Conservation (phyloP, 2,329 filamentous ascomycete genomes). For the Nothomitra cinnamomea region DNA sequence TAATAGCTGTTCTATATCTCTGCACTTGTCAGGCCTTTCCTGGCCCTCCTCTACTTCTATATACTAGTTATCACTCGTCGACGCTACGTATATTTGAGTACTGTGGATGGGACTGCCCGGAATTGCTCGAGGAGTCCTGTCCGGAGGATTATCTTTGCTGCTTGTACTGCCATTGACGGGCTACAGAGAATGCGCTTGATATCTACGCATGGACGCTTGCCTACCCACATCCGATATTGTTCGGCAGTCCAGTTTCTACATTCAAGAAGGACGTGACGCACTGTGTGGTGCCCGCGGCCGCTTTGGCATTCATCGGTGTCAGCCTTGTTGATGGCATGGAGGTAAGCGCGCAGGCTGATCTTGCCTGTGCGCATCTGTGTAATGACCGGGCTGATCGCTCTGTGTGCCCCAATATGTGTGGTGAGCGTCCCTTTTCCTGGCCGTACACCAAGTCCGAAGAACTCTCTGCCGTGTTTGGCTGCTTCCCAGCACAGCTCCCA, state of each 20-base stretch:
- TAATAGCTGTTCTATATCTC: constrained; percentile 17
- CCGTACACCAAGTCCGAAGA: background rate
- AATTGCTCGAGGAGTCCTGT: constrained; percentile 18
- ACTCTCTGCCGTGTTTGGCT: background rate
- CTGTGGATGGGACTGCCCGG: constrained; percentile 14
- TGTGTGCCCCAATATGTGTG: too few relatives aligned
- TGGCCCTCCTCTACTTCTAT: constrained; percentile 17
- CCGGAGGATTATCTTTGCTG: constrained; percentile 21
- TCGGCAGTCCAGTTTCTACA: background rate
- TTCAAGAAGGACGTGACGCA: background rate
- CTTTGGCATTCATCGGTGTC: constrained; percentile 5
- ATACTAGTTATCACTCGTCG: constrained; percentile 14
- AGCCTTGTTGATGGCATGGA: background rate
- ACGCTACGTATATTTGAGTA: too few relatives aligned
- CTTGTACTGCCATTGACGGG: constrained; percentile 18
- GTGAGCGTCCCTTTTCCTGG: constrained; percentile 7
- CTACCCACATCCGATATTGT: constrained; percentile 13
- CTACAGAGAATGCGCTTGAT: constrained; percentile 21
- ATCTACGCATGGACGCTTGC: constrained; percentile 14
- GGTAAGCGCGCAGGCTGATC: background rate
- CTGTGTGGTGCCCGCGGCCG: background rate
- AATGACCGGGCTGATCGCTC: too few relatives aligned
- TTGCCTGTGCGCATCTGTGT: too few relatives aligned
- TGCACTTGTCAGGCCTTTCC: constrained; percentile 13
- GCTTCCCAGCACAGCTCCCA: background rate